Evolutionary conservation across 495 filamentous ascomycete species (phyloP).

Genomic region (Talaromyces trachyspermus): DNA sequence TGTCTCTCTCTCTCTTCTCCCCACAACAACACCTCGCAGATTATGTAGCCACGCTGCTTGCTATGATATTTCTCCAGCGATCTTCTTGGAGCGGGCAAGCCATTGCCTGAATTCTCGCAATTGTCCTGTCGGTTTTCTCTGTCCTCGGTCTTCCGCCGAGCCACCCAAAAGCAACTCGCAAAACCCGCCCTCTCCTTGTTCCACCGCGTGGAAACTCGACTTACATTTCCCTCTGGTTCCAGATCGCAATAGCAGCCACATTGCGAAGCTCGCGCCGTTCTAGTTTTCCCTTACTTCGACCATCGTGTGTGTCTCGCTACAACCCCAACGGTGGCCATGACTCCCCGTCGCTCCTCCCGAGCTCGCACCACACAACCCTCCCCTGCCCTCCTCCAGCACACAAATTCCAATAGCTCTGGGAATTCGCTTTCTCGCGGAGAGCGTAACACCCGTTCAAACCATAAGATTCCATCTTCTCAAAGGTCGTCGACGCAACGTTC

Average conservation of each 20-base stretch:
- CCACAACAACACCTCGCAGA: slow-evolving; percentile 17
- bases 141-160: slow-evolving; percentile 1
- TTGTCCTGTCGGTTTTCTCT: background rate
- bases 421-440: slow-evolving; percentile 59
- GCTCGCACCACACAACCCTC: slow-evolving; percentile 75
- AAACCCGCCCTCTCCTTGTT: background rate
- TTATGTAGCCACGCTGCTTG: slow-evolving; percentile 41
- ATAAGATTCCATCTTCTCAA: slow-evolving; percentile 65
- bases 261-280: background rate
- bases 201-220: background rate
- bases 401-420: slow-evolving; percentile 70
- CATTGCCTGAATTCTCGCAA: slow-evolving; percentile 3
- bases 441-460: slow-evolving; percentile 60
- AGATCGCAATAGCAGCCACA: background rate
- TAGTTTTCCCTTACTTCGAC: background rate
- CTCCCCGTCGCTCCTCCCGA: slow-evolving; percentile 86
- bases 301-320: background rate
- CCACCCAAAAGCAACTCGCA: background rate
- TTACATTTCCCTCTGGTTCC: background rate
- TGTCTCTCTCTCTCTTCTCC: slow-evolving; percentile 9
- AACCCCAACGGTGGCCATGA: slow-evolving; percentile 32
- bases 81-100: slow-evolving; percentile 10
- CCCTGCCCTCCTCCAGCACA: slow-evolving; percentile 57
- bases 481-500: slow-evolving; percentile 69
- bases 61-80: slow-evolving; percentile 21